Base-by-base conservation (phyloP, 768 basidiomycete species). In the Mycena leptocephala region DNA sequence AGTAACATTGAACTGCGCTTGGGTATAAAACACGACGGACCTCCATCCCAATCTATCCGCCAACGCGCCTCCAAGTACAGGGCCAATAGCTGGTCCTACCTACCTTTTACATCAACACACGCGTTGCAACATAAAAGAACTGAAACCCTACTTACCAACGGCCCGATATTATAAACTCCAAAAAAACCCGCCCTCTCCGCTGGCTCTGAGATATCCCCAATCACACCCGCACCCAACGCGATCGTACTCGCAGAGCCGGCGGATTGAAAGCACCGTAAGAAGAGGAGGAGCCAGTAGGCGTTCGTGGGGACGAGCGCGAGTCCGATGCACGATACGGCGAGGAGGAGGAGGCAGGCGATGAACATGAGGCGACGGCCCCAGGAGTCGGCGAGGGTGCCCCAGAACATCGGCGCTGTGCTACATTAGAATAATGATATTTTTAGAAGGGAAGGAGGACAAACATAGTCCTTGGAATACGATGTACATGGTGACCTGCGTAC, bases 251-350 rank as follows among this genome's bases (percentile, higher is more conserved):
- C 94, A 3, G 93, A 95, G 1, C 96, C 95, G 3, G 92, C 89
- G 2, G 94, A 93, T 86, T 97, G 96, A 3, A 96, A 43, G 74
- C 94, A 95, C 28, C 96, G 90, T n/a, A 97, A 88, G 20, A 97
- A 78, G 86, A 97, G 89, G 14, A 97, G 86, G 7, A 95, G 85
- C 95, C 95, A 96, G 81, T 95, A 97, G 5, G 89, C 93, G 5
- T 86, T 86, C 3, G 87, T 87, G 1, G 90, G 89, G 26, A 88
- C 86, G 10, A 89, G 82, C 0, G 90, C 90, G 22, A 91, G 81
- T 16, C 90, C 90, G 85, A 96, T 86, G 79, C 95, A 96, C 2
- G 95, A 91, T 10, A 91, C 69, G 11, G 91, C 85, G 41, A 96
- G 88, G 41, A 95, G 87, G 14, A 91, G 75, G 35, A 97, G 83